These are phyloP conservation scores for Aspergillus candidus DNA, from an alignment of 2,329 filamentous ascomycete genomes.

Conservation along the genomic window DNA sequence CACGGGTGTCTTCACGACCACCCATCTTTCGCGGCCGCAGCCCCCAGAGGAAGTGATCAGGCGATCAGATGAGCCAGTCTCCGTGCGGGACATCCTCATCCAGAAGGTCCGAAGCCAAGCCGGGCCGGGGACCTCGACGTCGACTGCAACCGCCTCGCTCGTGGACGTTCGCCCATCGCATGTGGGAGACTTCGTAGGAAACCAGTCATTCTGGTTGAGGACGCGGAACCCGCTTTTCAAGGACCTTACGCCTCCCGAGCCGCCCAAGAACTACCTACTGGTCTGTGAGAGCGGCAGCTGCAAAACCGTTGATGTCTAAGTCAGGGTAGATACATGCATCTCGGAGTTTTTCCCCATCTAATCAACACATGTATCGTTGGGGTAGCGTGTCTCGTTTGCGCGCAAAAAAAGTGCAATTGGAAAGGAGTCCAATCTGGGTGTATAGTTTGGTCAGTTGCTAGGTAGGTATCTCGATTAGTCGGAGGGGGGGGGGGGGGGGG, in stretches of 20 bases:
- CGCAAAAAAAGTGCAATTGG: no score
- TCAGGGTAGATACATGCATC: neutral
- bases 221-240: constrained; percentile 32
- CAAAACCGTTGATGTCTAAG: constrained; percentile 29
- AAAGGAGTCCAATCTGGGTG: no score
- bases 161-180: constrained; percentile 33
- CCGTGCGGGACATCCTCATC: constrained; percentile 24
- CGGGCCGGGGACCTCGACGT: constrained; percentile 27
- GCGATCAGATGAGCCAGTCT: constrained; percentile 18
- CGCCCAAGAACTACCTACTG: constrained; percentile 34
- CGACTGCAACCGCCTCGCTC: constrained; percentile 27
- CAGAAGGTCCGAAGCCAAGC: constrained; percentile 31
- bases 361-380: no score
- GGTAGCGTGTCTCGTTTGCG: no score
- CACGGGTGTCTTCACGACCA: constrained; percentile 48
- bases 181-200: constrained; percentile 28
- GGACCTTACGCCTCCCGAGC: constrained; percentile 28
- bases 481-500: no score
- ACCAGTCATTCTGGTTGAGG: constrained; percentile 35
- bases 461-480: no score
- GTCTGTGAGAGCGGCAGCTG: constrained; percentile 36
- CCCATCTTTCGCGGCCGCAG: constrained; percentile 14
- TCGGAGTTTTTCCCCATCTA: no score
- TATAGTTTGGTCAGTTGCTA: no score
- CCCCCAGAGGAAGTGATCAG: constrained; percentile 11